Evolutionary conservation across 108 stramenopile genomes (phyloP), one percentile per base, ranked within the genome.

Genomic region (Nannochloropsis salina): DNA sequence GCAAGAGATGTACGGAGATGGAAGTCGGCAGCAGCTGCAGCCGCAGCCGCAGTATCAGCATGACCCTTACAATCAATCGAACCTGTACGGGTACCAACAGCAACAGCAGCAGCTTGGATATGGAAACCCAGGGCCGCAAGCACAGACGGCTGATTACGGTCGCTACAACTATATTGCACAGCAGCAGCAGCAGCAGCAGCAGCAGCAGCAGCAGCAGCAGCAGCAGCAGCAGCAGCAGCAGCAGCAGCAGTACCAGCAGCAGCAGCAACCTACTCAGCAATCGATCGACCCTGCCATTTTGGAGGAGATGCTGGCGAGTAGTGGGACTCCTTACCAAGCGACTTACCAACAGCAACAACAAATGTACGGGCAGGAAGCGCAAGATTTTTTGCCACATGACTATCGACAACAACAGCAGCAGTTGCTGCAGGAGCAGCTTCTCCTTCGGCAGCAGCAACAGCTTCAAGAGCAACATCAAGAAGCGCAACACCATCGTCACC

Each of bases 41-140:
- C 61, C 15, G 61, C 61, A 74, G 61, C 61, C 1, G 61, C 61
- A 74, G 61, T 74, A 74, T n/a, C 61, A 74, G 61, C 61, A 74
- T n/a, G 61, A 74, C n/a, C 61, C 61, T 74, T 74, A 74, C 8
- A 15, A 74, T 15, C 61, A 74, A n/a, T n/a, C 15, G 61, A 74
- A 74, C 61, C 20, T n/a, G 20, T 74, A 74, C 61, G 20, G 20
- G 20, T 74, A 74, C 61, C 61, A 74, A 74, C 61, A 31, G 31
- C 31, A 4, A 74, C 61, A 15, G 61, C 61, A 74, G 61, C 3
- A 6, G 4, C 61, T 74, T n/a, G n/a, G 61, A n/a, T 74, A 74
- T 74, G 61, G n/a, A 8, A 74, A 74, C n/a, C 61, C 15, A 74
- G 61, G 61, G 0, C 61, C 15, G n/a, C 61, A 74, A 6, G 61